phyloP scores from a whole-genome alignment of 2,329 filamentous ascomycete species.

The Microcera coccophila region DNA sequence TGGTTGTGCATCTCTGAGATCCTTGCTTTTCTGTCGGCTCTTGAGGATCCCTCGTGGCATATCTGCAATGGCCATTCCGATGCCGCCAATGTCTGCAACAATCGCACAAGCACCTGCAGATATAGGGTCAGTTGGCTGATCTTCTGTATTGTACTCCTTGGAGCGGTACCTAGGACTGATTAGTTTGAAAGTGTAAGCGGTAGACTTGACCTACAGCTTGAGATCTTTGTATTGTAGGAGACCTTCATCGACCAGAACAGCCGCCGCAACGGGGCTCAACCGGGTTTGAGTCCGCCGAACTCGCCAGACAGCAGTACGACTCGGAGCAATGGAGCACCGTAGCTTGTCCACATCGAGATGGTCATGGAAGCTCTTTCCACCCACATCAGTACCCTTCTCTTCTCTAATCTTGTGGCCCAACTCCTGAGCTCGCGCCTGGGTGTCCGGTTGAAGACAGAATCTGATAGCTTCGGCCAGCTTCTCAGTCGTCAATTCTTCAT shows the following conservation, averaged over 20 bases:
- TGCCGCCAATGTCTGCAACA: conserved; percentile 74
- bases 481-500: conserved; percentile 63
- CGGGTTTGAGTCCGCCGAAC: conserved; percentile 63
- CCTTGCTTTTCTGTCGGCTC: conserved; percentile 24
- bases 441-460: conserved; percentile 57
- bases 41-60: conserved; percentile 58
- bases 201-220: conserved; percentile 56
- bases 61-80: conserved; percentile 80
- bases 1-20: conserved; percentile 3
- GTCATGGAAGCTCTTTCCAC: conserved; percentile 66
- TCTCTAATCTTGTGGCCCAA: conserved; percentile 62
- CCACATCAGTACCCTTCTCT: conserved; percentile 61
- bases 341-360: conserved; percentile 63
- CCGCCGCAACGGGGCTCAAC: conserved; percentile 69
- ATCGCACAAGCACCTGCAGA: conserved; percentile 73
- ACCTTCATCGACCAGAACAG: conserved; percentile 61
- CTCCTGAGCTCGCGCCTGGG: conserved; percentile 51
- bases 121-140: conserved; percentile 75
- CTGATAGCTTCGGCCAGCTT: conserved; percentile 62
- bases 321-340: conserved; percentile 65
- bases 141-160: conserved; percentile 70
- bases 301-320: conserved; percentile 69
- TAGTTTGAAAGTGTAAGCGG: conserved; percentile 1
- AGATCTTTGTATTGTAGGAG: conserved; percentile 65
- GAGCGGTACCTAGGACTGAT: conserved; percentile 43